Percentiles rank a stretch among this genome's conserved stretches.
phyloP scores from a whole-genome alignment of 2,329 filamentous ascomycete genomes.

The Cladophialophora yegresii region DNA sequence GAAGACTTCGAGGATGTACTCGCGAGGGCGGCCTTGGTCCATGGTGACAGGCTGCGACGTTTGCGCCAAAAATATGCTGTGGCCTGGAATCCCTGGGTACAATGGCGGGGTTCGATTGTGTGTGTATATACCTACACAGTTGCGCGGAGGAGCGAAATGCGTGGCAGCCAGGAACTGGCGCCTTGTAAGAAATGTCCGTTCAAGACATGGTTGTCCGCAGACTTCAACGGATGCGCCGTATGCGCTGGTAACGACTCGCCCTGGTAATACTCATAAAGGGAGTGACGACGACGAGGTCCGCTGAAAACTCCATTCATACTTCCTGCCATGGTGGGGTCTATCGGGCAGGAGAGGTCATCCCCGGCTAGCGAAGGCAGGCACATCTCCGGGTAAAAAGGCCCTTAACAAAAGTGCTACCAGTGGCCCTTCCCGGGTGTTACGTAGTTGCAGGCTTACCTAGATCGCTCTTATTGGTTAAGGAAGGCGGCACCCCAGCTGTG shows the following conservation, averaged over 20 bases:
- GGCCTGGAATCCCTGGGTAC: neutral
- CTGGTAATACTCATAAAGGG: constrained; percentile 5
- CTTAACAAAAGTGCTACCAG: constrained; percentile 1
- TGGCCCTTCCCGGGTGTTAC: neutral
- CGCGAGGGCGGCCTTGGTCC: constrained; percentile 64
- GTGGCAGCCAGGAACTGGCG: constrained; percentile 36
- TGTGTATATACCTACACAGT: constrained; percentile 10
- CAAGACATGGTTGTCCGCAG: constrained; percentile 32
- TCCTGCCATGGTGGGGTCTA: constrained; percentile 18
- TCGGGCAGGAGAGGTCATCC: constrained; percentile 9
- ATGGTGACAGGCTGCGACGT: constrained; percentile 22
- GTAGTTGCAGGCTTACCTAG: constrained; percentile 6
- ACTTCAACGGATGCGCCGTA: constrained; percentile 16
- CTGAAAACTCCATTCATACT: constrained; percentile 12
- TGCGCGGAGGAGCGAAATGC: neutral
- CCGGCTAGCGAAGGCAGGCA: constrained; percentile 16
- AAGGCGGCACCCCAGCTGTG: neutral
- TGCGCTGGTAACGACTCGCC: constrained; percentile 11
- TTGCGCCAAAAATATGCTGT: constrained; percentile 13
- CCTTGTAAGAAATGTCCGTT: constrained; percentile 21
- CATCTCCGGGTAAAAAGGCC: neutral
- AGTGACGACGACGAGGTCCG: constrained; percentile 9
- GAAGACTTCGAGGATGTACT: constrained; percentile 92
- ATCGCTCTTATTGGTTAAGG: constrained; percentile 2
- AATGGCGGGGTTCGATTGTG: constrained; percentile 16